These are phyloP conservation scores for Triadica sebifera DNA, from an alignment of 345 rosid genomes.

Conservation along the genomic window DNA sequence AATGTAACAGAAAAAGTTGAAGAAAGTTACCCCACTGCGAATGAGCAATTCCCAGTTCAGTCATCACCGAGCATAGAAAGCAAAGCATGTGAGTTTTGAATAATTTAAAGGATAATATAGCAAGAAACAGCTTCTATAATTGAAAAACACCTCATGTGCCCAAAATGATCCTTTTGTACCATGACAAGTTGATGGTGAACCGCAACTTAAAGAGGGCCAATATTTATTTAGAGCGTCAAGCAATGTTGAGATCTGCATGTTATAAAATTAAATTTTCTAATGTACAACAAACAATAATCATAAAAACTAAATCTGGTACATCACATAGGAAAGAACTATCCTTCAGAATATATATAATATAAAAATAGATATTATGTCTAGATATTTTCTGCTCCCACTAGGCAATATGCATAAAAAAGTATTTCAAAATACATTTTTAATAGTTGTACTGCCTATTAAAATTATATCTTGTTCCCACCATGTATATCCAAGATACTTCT, in stretches of 20 bases:
- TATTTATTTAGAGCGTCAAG: conserved; percentile 54
- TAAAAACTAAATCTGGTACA: not conserved
- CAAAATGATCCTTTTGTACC: conserved; percentile 70
- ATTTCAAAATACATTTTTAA: not conserved
- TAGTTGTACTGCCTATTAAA: not conserved
- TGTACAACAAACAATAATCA: not conserved
- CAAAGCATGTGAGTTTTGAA: conserved; percentile 38
- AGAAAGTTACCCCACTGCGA: conserved; percentile 86
- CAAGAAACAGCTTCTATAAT: conserved; percentile 2
- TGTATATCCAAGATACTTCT: not conserved
- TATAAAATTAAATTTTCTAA: not conserved
- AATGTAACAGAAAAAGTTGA: conserved; percentile 24
- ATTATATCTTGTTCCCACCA: not conserved
- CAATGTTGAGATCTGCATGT: conserved; percentile 59
- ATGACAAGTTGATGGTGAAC: conserved; percentile 55
- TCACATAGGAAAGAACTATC: not conserved
- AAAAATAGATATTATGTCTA: no score
- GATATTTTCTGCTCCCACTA: not conserved
- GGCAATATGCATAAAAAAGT: not conserved
- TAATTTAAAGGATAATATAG: conserved; percentile 2
- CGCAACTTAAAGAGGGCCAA: conserved; percentile 78
- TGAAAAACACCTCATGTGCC: conserved; percentile 71
- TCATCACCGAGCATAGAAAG: conserved; percentile 37
- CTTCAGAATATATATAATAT: not conserved
- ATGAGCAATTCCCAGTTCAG: conserved; percentile 29